Base-by-base conservation (phyloP, 139 green algal genomes). In the Auxenochlorella pyrenoidosa region DNA sequence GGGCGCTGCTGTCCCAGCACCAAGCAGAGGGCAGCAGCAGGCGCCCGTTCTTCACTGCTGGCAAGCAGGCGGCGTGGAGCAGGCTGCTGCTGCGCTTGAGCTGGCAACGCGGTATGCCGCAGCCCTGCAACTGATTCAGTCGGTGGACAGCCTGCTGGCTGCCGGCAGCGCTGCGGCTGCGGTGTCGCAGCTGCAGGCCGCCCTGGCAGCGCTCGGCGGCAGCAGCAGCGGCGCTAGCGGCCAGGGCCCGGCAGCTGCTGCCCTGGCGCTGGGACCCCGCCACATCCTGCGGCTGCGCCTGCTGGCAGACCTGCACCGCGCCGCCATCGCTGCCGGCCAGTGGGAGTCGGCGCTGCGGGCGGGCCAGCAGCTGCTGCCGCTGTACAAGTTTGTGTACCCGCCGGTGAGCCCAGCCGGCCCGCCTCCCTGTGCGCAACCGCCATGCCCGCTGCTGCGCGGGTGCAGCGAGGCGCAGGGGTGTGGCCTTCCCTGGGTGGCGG, bases 351-450 rank as follows among this genome's bases (percentile, higher is more conserved):
- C 91, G 5, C 87, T 95, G 41, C 32, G 60, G 13, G 82, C 80
- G 21, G 92, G 88, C 21, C 47, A 82, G 0, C 16, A 73, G n/a
- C 75, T 96, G 82, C 81, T 78, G 0, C 79, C 88, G 1, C 32
- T 89, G 32, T 95, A 94, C 81, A n/a, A 90, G 22, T 58, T 86
- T 13, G 81, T 92, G 5, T 96, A 96, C n/a, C 90, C 89, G 22
- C 10, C 75, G 79, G 89, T 92, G 77, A 68, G 87, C 86, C 0
- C 92, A 88, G 86, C 89, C 90, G 5, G 47, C 92, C 94, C 70
- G 90, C 5, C 13, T 8, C 15, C 54, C 15, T 24, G 22, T 22
- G 12, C 15, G 54, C 2, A 28, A 4, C 16, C 54, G 54, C 15
- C 47, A 18, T 26, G 12, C 54, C 16, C 54, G 18, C 54, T 63